A percentile compares a stretch with the other conserved stretches of the same genome.
phyloP scores from a whole-genome alignment of 116 monocot species.

The Iris pallida region DNA sequence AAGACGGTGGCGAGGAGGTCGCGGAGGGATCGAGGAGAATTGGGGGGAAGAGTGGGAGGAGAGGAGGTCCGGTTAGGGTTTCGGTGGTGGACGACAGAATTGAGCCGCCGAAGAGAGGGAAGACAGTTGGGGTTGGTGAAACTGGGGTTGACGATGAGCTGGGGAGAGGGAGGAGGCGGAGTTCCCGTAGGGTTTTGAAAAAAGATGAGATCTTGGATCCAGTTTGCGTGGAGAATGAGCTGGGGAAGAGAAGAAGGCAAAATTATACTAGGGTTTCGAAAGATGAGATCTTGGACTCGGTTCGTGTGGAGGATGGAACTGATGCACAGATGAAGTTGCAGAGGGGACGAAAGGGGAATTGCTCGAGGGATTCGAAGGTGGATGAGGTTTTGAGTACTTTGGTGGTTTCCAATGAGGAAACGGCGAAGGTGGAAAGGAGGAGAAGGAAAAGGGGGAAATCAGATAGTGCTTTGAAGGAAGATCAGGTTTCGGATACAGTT shows the following conservation, averaged over 20 bases:
- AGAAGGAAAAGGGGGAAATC: background rate
- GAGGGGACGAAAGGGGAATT: background rate
- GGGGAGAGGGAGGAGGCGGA: background rate
- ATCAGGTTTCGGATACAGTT: no score
- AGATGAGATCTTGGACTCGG: background rate
- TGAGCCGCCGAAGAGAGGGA: conserved; percentile 4
- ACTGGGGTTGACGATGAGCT: background rate
- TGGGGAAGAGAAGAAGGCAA: background rate
- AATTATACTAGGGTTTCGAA: background rate
- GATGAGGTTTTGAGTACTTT: background rate
- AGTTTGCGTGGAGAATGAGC: background rate
- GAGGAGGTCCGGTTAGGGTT: background rate
- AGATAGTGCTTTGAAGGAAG: no score
- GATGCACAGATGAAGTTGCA: background rate
- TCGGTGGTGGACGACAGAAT: background rate
- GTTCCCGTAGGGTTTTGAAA: background rate
- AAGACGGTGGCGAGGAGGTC: background rate
- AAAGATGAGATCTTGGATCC: background rate
- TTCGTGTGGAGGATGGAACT: background rate
- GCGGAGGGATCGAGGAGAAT: background rate
- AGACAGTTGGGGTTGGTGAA: background rate
- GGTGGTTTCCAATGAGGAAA: background rate
- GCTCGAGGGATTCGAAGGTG: background rate
- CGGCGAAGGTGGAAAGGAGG: background rate
- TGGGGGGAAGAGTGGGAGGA: conserved; percentile 5